phyloP scores from a whole-genome alignment of 192 early-diverging fungal species.

The Kickxella alabastrina region DNA sequence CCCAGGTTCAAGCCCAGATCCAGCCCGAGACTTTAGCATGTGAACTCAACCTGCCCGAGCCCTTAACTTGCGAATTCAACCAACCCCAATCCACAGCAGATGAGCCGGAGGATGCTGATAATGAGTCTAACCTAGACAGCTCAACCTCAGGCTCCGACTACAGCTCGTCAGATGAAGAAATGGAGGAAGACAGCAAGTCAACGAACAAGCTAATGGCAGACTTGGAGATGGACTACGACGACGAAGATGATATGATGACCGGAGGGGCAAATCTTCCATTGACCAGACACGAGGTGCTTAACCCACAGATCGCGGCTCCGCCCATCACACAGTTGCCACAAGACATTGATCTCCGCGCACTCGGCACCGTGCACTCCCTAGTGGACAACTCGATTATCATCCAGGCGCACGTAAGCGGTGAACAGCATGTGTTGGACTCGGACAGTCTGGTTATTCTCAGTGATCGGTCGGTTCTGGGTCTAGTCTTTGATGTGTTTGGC shows the following conservation, averaged over 20 bases:
- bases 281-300: slow-evolving; percentile 60
- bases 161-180: too few relatives aligned
- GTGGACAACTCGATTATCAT: slow-evolving; percentile 76
- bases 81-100: too few relatives aligned
- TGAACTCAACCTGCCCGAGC: too few relatives aligned
- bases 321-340: slow-evolving; percentile 53
- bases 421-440: slow-evolving; percentile 63
- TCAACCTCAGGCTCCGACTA: slow-evolving; percentile 11
- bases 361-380: slow-evolving; percentile 66
- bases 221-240: too few relatives aligned
- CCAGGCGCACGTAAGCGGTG: slow-evolving; percentile 40
- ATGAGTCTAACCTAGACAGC: slow-evolving; percentile 3
- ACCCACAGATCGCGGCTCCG: slow-evolving; percentile 50
- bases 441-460: slow-evolving; percentile 69
- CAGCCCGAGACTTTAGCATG: too few relatives aligned
- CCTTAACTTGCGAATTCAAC: too few relatives aligned
- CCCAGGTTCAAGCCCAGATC: too few relatives aligned
- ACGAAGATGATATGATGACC: too few relatives aligned
- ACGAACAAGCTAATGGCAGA: too few relatives aligned
- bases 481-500: slow-evolving; percentile 88
- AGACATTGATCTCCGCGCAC: slow-evolving; percentile 45
- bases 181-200: too few relatives aligned
- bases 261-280: too few relatives aligned
- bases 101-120: too few relatives aligned
- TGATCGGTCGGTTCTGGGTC: slow-evolving; percentile 60